Evolutionary conservation across 148 eudicot genomes (phyloP), one percentile per base, ranked within the genome.

Genomic region (Drosera capensis): DNA sequence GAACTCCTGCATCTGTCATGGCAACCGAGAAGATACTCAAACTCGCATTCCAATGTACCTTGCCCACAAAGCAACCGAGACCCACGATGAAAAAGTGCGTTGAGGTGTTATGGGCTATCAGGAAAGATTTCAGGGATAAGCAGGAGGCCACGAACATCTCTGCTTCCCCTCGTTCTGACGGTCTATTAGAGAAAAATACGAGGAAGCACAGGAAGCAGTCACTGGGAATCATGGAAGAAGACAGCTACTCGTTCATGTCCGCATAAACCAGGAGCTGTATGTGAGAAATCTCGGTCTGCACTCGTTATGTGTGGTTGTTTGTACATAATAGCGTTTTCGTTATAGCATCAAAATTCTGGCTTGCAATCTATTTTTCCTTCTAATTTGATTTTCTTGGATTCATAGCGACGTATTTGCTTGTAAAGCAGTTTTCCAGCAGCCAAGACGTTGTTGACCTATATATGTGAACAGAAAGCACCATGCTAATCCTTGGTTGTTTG

Each of bases 31-130:
- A 64, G 37, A 55, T 79, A 17, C 70, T 76, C 22, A 55, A 72
- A 67, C 72, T 79, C 23, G 84, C 82, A 2, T 52, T 55, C 14
- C 55, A 67, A 21, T 84, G 94, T 64, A 58, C 68, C 18, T 68
- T 70, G 0, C 57, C 75, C 43, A 24, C 62, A 2, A 67, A 77
- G 52, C 59, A 57, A 20, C 41, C 73, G 14, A 73, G 94, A 63
- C 94, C 94, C 7, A 35, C 73, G 8, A 84, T 84, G 94, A 74
- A 61, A 54, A 71, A 69, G 39, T 84, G 94, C 12, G 81, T 68
- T 3, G 79, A 79, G 58, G 52, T 53, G 14, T 63, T 84, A 31
- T 84, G 94, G 90, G 42, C 40, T 20, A 65, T 80, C 20, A 58
- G 94, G 51, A 79, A 65, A 56, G 75, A 70, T n/a, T 58, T 62